Conservation (phyloP, 2,329 filamentous ascomycete species). For the Fusarium annulatum region DNA sequence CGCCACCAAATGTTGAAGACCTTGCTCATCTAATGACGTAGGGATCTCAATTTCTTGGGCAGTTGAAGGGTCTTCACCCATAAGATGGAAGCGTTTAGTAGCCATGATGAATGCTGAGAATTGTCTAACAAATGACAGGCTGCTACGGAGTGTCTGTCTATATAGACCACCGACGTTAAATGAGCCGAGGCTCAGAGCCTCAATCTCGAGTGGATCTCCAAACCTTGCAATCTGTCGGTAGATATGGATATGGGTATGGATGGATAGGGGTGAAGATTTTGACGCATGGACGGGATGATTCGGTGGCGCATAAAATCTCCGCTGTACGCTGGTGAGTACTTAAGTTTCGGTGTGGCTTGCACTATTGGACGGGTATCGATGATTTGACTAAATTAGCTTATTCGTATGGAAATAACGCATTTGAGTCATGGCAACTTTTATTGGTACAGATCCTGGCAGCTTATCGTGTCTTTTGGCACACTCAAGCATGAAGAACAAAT, state of each 20-base stretch:
- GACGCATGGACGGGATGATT: constrained; percentile 9
- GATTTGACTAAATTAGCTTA: not conserved
- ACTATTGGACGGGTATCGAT: not conserved
- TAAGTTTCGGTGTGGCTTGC: not conserved
- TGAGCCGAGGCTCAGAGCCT: constrained; percentile 19
- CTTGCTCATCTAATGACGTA: constrained; percentile 49
- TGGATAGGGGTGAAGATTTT: constrained; percentile 23
- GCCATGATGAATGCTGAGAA: constrained; percentile 45
- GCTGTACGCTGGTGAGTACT: not conserved
- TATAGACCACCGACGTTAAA: constrained; percentile 15
- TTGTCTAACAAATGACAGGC: not conserved
- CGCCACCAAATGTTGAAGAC: constrained; percentile 54
- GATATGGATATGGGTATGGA: constrained; percentile 11
- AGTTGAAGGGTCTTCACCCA: constrained; percentile 53
- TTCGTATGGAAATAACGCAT: not conserved
- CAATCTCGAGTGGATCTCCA: constrained; percentile 1
- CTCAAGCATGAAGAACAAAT: not conserved
- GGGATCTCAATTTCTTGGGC: constrained; percentile 53
- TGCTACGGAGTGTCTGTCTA: constrained; percentile 10
- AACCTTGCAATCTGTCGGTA: constrained; percentile 20
- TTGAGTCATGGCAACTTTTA: not conserved
- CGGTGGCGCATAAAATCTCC: constrained; percentile 21
- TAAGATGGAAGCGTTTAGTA: constrained; percentile 55
- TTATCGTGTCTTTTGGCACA: not conserved
- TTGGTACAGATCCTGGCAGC: not conserved